phyloP scores from a whole-genome alignment of 257 asterid species.

The Fraxinus americana region DNA sequence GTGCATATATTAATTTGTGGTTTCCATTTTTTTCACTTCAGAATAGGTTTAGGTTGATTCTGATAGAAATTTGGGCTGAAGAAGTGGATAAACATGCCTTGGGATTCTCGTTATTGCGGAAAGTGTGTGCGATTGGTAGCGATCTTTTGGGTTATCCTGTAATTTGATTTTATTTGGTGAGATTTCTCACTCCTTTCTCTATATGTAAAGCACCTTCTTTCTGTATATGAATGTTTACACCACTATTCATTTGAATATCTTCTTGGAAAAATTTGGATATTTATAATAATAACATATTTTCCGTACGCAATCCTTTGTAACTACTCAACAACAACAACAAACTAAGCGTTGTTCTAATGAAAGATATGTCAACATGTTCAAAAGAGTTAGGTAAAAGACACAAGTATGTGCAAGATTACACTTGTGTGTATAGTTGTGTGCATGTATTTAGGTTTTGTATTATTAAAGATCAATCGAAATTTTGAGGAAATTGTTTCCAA shows the following conservation, averaged over 20 bases:
- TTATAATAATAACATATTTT: neutral
- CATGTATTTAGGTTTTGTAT: neutral
- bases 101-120: constrained; percentile 62
- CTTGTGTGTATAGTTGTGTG: neutral
- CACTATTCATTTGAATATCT: neutral
- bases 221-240: neutral
- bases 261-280: neutral
- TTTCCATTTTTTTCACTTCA: neutral
- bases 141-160: constrained; percentile 60
- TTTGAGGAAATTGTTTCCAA: neutral
- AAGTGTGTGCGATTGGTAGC: constrained; percentile 55
- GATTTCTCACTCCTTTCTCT: constrained; percentile 24
- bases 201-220: constrained; percentile 8
- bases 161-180: constrained; percentile 49
- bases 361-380: no score
- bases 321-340: neutral
- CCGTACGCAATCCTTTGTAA: neutral
- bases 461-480: no score
- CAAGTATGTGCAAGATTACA: no score
- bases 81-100: constrained; percentile 66
- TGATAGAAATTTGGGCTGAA: constrained; percentile 32
- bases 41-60: constrained; percentile 31
- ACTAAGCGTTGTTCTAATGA: neutral
- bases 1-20: neutral
- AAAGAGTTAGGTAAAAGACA: neutral